phyloP scores from a whole-genome alignment of 495 filamentous ascomycete species.

The Pseudoneurospora amorphoporcata region DNA sequence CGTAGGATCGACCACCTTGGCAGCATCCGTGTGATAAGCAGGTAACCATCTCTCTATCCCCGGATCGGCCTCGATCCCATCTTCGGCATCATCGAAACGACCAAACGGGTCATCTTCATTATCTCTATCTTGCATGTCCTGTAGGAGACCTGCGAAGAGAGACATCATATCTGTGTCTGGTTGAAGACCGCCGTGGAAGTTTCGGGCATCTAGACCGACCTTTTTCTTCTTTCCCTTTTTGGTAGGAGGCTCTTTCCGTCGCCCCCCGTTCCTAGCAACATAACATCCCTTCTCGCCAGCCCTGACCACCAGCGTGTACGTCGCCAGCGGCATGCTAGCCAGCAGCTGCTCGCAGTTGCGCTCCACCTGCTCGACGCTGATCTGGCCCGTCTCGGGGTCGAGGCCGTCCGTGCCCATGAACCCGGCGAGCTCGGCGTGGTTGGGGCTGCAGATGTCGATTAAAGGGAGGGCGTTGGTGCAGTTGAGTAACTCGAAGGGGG shows the following conservation, averaged over 20 bases:
- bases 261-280: conserved; percentile 41
- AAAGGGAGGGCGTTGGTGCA: conserved; percentile 59
- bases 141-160: conserved; percentile 39
- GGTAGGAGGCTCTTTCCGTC: conserved; percentile 12
- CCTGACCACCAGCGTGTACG: conserved; percentile 44
- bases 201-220: conserved; percentile 9
- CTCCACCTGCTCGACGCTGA: conserved; percentile 44
- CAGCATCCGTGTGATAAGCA: conserved; percentile 32
- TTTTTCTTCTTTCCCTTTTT: conserved; percentile 20
- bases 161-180: conserved; percentile 44
- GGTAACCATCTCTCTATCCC: conserved; percentile 50
- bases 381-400: conserved; percentile 37
- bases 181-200: conserved; percentile 30
- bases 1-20: conserved; percentile 74
- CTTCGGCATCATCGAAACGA: neutral
- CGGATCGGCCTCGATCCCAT: conserved; percentile 26
- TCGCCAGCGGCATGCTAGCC: conserved; percentile 42
- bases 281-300: conserved; percentile 42
- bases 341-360: conserved; percentile 41
- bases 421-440: conserved; percentile 71
- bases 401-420: conserved; percentile 55
- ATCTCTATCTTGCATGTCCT: conserved; percentile 43
- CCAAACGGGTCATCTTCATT: neutral
- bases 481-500: conserved; percentile 59
- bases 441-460: conserved; percentile 81